phyloP scores from a whole-genome alignment of 495 filamentous ascomycete species.

The Xylaria flabelliformis region DNA sequence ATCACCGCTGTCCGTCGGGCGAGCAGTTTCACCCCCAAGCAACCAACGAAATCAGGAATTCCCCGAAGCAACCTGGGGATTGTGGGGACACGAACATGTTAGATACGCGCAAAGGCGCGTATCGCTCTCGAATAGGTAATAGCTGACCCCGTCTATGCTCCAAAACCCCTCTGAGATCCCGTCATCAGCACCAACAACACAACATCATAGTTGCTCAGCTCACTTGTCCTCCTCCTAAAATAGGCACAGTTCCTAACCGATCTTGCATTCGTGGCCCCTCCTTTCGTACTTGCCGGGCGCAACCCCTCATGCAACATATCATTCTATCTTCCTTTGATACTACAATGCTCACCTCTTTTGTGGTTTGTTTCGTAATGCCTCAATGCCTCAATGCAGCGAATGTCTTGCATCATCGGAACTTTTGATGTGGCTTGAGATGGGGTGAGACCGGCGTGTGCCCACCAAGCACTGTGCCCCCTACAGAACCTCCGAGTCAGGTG shows the following conservation, averaged over 20 bases:
- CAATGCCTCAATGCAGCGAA: conserved; percentile 2
- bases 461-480: conserved; percentile 9
- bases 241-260: conserved; percentile 20
- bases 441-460: not conserved
- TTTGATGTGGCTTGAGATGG: conserved; percentile 21
- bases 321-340: conserved; percentile 10
- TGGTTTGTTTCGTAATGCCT: conserved; percentile 9
- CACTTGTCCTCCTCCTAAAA: conserved; percentile 18
- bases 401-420: not conserved
- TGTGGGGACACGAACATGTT: conserved; percentile 18
- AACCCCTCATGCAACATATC: conserved; percentile 17
- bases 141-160: conserved; percentile 15
- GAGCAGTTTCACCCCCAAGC: conserved; percentile 26
- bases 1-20: conserved; percentile 28
- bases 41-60: conserved; percentile 15
- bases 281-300: conserved; percentile 6
- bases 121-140: conserved; percentile 17
- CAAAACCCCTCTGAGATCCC: conserved; percentile 10
- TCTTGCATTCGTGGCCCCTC: conserved; percentile 18
- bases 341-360: not conserved
- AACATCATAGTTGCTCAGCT: conserved; percentile 27
- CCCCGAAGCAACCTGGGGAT: conserved; percentile 21
- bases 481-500: conserved; percentile 7
- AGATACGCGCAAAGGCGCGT: conserved; percentile 2
- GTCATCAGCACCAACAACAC: conserved; percentile 9